Evolutionary conservation across 2,329 filamentous ascomycete species (phyloP), one percentile per base, ranked within the genome.

Genomic region (Ustilaginoidea virens): DNA sequence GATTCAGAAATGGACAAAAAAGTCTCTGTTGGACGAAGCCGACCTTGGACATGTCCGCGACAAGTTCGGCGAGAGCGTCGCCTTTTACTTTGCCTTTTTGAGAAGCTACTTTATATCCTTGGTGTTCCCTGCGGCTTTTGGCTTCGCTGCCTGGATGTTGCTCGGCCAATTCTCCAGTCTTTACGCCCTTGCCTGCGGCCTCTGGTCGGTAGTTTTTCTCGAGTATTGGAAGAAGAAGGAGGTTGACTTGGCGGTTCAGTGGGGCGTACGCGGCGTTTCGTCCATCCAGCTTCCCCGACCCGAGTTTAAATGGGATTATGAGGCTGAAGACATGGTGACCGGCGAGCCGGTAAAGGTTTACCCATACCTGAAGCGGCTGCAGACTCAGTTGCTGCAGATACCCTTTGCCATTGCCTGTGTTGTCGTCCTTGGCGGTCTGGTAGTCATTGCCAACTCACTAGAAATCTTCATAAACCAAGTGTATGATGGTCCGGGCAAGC

Each of bases 211-310:
- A 3, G 60, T 87, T 27, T 94, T 94, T 47, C 79, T 92, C 32
- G 87, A 96, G 49, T 93, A 80, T 53, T 96, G 87, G 87, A 93
- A 92, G 58, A 79, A 87, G 43, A 82, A 92, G 50, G 83, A 96
- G 52, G 63, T 75, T 2, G 86, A 96, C 46, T 62, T 96, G 6
- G 76, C 78, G 7, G 72, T 93, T 11, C 72, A 82, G 41, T 96
- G 87, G 87, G 80, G 80, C 10, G 85, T 93, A 3, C 74, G 80
- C 28, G 80, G 80, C 5, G 85, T 92, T 1, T 86, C 80, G 4
- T 68, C 63, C 28, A 82, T 94, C 30, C 81, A 93, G 44, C 71
- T 71, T 24, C 79, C 77, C 39, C 69, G 85, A 26, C 67, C 71
- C 20, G 69, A 87, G 43, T 96, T 93, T 52, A 56, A 70, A 39